phyloP scores from a whole-genome alignment of 805 yeast genomes.

The Starmerella apicola region DNA sequence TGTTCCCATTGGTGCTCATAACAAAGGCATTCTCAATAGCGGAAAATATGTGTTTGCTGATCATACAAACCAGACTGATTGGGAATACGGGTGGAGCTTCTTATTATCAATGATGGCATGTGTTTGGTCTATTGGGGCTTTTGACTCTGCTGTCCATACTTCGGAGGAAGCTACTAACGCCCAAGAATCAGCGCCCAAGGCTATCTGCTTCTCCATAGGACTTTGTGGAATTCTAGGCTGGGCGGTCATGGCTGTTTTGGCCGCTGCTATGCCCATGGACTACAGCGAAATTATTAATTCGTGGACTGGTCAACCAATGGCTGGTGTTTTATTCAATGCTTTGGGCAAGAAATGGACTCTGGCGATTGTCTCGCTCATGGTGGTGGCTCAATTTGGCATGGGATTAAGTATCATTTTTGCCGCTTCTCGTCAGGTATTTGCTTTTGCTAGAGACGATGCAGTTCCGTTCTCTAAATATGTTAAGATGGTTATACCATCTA shows the following conservation, averaged over 20 bases:
- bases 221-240: constrained; percentile 50
- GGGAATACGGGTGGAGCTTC: constrained; percentile 51
- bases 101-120: constrained; percentile 48
- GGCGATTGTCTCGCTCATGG: constrained; percentile 46
- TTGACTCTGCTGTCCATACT: constrained; percentile 61
- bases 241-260: constrained; percentile 39
- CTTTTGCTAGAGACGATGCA: constrained; percentile 66
- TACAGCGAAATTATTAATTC: constrained; percentile 32
- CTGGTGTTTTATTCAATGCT: constrained; percentile 49
- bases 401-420: constrained; percentile 53
- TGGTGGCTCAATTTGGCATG: constrained; percentile 53
- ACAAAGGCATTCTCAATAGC: constrained; percentile 31
- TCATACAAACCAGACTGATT: constrained; percentile 38
- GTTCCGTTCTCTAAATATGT: constrained; percentile 47
- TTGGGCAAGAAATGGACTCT: constrained; percentile 56
- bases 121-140: constrained; percentile 65
- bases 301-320: constrained; percentile 46
- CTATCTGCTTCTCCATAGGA: constrained; percentile 46
- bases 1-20: constrained; percentile 41
- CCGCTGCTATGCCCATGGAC: constrained; percentile 36
- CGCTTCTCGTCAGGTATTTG: constrained; percentile 59
- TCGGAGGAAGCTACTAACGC: constrained; percentile 59
- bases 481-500: constrained; percentile 42
- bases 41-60: constrained; percentile 46
- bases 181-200: constrained; percentile 48